phyloP scores from a whole-genome alignment of 140 eudicot genomes.

The Oenanthe javanica region DNA sequence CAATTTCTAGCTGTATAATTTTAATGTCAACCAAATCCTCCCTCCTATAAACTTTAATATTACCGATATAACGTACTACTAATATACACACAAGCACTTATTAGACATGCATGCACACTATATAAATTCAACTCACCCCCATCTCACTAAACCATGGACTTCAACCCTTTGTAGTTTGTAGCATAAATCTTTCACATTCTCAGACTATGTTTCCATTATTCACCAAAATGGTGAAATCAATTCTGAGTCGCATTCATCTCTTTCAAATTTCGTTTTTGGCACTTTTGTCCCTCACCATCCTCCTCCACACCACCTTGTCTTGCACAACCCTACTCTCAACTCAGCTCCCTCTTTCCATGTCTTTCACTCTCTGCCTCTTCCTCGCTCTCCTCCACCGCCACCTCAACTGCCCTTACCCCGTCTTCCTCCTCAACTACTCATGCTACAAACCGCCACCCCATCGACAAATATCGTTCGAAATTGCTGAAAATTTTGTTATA shows the following conservation, averaged over 20 bases:
- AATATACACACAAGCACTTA: neutral
- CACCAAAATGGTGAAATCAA: neutral
- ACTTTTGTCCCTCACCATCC: constrained; percentile 41
- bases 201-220: neutral
- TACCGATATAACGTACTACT: neutral
- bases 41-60: neutral
- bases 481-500: constrained; percentile 32
- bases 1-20: neutral
- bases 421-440: constrained; percentile 53
- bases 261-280: constrained; percentile 40
- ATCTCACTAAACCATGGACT: neutral
- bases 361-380: constrained; percentile 13
- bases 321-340: constrained; percentile 31
- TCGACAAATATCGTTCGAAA: constrained; percentile 28
- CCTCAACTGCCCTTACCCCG: constrained; percentile 33
- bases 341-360: constrained; percentile 25
- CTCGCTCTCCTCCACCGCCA: constrained; percentile 22
- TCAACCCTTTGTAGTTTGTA: neutral
- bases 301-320: constrained; percentile 41
- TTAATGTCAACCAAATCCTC: neutral
- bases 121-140: neutral
- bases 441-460: constrained; percentile 63
- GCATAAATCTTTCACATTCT: neutral
- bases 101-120: neutral
- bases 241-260: constrained; percentile 11